phyloP scores from a whole-genome alignment of 108 stramenopile genomes.

The Seminavis robusta region DNA sequence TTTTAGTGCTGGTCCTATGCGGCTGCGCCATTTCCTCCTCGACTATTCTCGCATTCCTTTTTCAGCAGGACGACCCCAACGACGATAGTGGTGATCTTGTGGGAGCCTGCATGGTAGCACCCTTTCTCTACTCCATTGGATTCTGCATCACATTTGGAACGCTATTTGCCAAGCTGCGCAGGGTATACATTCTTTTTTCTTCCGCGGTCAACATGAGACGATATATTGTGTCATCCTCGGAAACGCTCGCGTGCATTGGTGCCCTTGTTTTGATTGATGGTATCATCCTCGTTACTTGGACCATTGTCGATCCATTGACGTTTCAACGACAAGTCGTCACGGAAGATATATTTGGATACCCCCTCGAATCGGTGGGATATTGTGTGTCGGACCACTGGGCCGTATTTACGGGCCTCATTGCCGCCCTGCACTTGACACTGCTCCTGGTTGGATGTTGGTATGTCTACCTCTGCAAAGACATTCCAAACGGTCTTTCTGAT shows the following conservation, averaged over 20 bases:
- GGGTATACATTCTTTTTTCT: too few relatives aligned
- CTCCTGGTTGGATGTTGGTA: neutral
- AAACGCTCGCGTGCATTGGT: slow-evolving; percentile 2
- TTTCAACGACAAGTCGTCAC: neutral
- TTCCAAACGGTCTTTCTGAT: slow-evolving; percentile 3
- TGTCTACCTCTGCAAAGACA: slow-evolving; percentile 1
- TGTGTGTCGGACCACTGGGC: slow-evolving; percentile 9
- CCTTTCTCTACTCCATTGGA: too few relatives aligned
- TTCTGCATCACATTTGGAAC: too few relatives aligned
- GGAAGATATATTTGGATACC: slow-evolving; percentile 6
- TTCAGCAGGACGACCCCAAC: too few relatives aligned
- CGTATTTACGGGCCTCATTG: neutral
- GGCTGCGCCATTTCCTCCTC: too few relatives aligned
- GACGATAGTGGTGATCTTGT: too few relatives aligned
- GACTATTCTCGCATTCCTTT: too few relatives aligned
- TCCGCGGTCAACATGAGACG: too few relatives aligned
- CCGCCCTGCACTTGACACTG: neutral
- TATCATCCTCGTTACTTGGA: slow-evolving; percentile 4
- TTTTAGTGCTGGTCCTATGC: too few relatives aligned
- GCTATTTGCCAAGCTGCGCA: too few relatives aligned
- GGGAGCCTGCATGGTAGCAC: too few relatives aligned
- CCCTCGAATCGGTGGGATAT: slow-evolving; percentile 8
- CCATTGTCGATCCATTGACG: slow-evolving; percentile 5
- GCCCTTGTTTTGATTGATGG: slow-evolving; percentile 8
- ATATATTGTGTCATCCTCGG: too few relatives aligned